Percentiles rank a stretch among this genome's conserved stretches.
phyloP scores from a whole-genome alignment of 306 rosid species.

The Sicyos baderoa region DNA sequence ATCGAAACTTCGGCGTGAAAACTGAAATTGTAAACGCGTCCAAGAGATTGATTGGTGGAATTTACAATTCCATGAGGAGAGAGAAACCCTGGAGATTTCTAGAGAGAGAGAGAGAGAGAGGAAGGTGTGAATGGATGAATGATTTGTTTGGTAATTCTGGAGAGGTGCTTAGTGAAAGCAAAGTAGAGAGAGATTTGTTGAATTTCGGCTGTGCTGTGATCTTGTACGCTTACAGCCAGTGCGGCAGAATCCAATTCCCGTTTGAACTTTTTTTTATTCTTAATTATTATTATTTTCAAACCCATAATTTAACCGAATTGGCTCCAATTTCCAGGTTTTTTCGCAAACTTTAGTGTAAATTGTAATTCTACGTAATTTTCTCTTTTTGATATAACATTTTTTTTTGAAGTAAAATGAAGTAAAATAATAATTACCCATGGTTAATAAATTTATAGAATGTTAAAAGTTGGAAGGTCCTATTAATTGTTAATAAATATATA shows the following conservation, averaged over 20 bases:
- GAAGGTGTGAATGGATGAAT: not conserved
- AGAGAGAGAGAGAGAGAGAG: conserved; percentile 22
- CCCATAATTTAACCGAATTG: not conserved
- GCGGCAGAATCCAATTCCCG: conserved; percentile 16
- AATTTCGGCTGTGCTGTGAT: conserved; percentile 6
- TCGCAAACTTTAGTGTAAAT: not conserved
- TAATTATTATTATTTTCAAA: not conserved
- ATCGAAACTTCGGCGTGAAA: conserved; percentile 13
- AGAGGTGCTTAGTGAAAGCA: not conserved
- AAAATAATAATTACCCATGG: no score
- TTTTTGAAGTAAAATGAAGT: no score
- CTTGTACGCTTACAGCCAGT: not conserved
- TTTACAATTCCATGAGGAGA: conserved; percentile 14
- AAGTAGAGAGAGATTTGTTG: conserved; percentile 11
- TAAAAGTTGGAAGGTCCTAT: no score
- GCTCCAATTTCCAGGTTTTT: not conserved
- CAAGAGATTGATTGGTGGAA: conserved; percentile 5
- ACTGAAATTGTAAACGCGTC: not conserved
- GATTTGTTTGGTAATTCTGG: conserved; percentile 26
- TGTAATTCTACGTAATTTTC: conserved; percentile 3
- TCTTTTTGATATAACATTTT: not conserved
- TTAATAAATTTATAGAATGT: no score
- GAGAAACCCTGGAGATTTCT: conserved; percentile 16
- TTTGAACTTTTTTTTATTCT: not conserved
- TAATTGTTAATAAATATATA: no score